Evolutionary conservation across 1,139 yeast species (phyloP).

Genomic region (Yarrowia galli): DNA sequence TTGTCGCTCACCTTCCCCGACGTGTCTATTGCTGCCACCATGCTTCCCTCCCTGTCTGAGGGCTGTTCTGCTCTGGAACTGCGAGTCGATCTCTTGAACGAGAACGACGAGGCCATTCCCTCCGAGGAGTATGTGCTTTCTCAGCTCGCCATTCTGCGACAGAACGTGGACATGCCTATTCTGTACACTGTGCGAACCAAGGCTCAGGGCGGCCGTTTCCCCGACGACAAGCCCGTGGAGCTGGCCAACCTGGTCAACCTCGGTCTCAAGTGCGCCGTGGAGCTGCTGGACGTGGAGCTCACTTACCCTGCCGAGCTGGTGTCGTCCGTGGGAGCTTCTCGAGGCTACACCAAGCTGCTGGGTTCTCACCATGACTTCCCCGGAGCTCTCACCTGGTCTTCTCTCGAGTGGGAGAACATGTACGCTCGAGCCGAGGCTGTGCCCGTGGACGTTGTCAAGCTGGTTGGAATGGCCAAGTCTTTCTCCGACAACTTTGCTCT

Average conservation of each 20-base stretch:
- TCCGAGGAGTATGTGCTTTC: slow-evolving; percentile 64
- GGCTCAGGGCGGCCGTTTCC: slow-evolving; percentile 84
- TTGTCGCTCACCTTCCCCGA: slow-evolving; percentile 72
- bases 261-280: slow-evolving; percentile 70
- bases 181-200: slow-evolving; percentile 80
- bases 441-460: slow-evolving; percentile 78
- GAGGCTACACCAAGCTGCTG: slow-evolving; percentile 71
- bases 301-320: slow-evolving; percentile 56
- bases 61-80: slow-evolving; percentile 87
- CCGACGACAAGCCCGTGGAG: slow-evolving; percentile 59
- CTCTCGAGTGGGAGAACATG: slow-evolving; percentile 75
- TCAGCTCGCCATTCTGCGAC: slow-evolving; percentile 75
- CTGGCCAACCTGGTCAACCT: slow-evolving; percentile 62
- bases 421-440: slow-evolving; percentile 70
- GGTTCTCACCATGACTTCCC: slow-evolving; percentile 81
- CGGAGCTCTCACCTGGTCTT: slow-evolving; percentile 69
- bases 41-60: slow-evolving; percentile 45
- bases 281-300: slow-evolving; percentile 60
- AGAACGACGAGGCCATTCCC: slow-evolving; percentile 54
- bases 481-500: slow-evolving; percentile 73
- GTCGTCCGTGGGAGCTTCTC: slow-evolving; percentile 56
- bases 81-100: slow-evolving; percentile 73
- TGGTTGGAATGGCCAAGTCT: slow-evolving; percentile 76
- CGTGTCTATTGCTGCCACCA: slow-evolving; percentile 42
- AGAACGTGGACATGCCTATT: slow-evolving; percentile 71